A percentile compares a stretch with the other conserved stretches of the same genome.
Conservation (phyloP, 2,329 filamentous ascomycete genomes). For the Thielaviopsis euricoi region DNA sequence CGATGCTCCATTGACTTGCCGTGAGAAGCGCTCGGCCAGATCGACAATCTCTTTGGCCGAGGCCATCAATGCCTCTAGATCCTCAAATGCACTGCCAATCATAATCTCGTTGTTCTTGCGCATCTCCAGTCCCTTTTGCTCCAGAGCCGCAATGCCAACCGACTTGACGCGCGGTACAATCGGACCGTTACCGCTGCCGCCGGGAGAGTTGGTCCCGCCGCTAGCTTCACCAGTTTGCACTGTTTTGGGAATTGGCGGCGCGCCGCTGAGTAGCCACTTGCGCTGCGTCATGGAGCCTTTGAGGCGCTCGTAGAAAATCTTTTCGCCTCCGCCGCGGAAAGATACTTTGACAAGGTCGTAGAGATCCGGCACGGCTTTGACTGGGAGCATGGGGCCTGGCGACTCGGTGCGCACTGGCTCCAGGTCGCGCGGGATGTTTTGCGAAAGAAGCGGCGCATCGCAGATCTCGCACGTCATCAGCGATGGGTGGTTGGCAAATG, state of each 20-base stretch:
- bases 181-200: conserved; percentile 15
- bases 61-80: conserved; percentile 91
- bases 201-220: conserved; percentile 16
- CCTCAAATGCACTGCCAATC: conserved; percentile 88
- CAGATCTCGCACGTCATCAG: conserved; percentile 81
- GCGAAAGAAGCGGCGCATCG: conserved; percentile 53
- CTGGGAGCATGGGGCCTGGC: conserved; percentile 51
- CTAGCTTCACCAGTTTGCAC: conserved; percentile 21
- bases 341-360: conserved; percentile 77
- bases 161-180: conserved; percentile 30
- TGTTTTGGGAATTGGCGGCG: conserved; percentile 66
- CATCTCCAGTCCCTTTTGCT: conserved; percentile 67
- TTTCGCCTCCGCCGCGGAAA: conserved; percentile 76
- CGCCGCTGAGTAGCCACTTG: conserved; percentile 86
- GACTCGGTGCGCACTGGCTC: conserved; percentile 46
- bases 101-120: conserved; percentile 86
- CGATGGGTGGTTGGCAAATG: conserved; percentile 84
- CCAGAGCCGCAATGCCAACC: conserved; percentile 81
- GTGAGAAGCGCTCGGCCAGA: conserved; percentile 73
- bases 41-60: conserved; percentile 93
- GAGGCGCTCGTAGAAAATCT: conserved; percentile 75
- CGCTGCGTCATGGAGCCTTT: conserved; percentile 79
- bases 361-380: conserved; percentile 29
- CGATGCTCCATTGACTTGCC: conserved; percentile 40
- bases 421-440: conserved; percentile 22